These are phyloP conservation scores for Didymella arachidicola DNA, from an alignment of 2,329 filamentous ascomycete species.

Conservation along the genomic window DNA sequence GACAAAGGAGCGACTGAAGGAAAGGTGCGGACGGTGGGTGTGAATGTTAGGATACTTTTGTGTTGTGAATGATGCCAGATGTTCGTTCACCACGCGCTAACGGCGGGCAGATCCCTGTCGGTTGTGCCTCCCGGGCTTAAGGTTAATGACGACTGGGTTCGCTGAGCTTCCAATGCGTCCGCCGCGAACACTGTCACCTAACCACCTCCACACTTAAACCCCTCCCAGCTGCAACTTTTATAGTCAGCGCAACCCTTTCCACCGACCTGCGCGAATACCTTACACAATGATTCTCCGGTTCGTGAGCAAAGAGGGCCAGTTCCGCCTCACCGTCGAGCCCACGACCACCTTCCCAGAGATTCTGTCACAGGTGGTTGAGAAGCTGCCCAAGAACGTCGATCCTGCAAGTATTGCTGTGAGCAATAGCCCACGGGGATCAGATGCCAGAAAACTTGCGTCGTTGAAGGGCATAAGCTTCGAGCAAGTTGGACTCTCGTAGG, in stretches of 20 bases:
- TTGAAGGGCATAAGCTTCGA: slow-evolving; percentile 64
- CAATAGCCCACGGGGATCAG: slow-evolving; percentile 67
- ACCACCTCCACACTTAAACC: background rate
- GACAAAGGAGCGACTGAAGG: slow-evolving; percentile 19
- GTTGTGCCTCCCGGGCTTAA: slow-evolving; percentile 7
- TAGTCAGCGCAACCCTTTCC: background rate
- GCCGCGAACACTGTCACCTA: slow-evolving; percentile 9
- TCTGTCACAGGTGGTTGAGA: slow-evolving; percentile 63
- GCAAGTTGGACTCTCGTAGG: slow-evolving; percentile 65
- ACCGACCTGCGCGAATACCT: background rate
- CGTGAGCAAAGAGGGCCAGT: slow-evolving; percentile 90
- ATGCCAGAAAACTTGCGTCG: slow-evolving; percentile 61
- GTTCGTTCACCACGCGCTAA: slow-evolving; percentile 19
- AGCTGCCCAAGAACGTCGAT: slow-evolving; percentile 65
- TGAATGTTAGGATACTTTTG: slow-evolving; percentile 15
- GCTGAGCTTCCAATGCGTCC: slow-evolving; percentile 18
- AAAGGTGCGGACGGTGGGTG: slow-evolving; percentile 7
- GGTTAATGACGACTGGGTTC: slow-evolving; percentile 20
- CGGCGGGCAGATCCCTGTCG: slow-evolving; percentile 21
- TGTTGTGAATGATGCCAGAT: slow-evolving; percentile 24
- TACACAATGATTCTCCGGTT: slow-evolving; percentile 79
- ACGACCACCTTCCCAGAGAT: slow-evolving; percentile 73
- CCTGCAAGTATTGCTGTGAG: slow-evolving; percentile 65
- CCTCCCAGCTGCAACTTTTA: slow-evolving; percentile 2
- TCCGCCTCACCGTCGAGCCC: slow-evolving; percentile 80